Base-by-base conservation (phyloP, 768 basidiomycete genomes). In the Phylloporus scabripes region DNA sequence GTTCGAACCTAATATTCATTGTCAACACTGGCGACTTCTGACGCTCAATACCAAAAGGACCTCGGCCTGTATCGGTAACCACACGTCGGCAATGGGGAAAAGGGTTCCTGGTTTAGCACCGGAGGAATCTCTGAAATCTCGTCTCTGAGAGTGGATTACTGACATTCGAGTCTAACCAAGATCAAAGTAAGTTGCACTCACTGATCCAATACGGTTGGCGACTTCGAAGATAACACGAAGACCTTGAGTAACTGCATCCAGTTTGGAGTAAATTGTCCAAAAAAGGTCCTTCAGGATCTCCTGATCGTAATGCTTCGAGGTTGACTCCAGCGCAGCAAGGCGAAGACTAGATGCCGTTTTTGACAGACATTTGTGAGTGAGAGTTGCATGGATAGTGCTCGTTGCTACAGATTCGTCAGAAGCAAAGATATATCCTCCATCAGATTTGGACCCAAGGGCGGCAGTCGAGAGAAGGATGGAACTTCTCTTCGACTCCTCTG, bases 201-300 rank as follows among this genome's bases (percentile, higher is more conserved):
- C 94, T 53, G 87, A 87, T 56, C 89, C 89, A 45, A 99, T 93
- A 48, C 93, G 80, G 57, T 85, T 87, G 1, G 90, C 78, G 6
- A 98, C 87, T 65, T 99, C 96, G 53, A 85, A 92, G 3, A 93
- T 79, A 4, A 96, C 85, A 45, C 93, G 75, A 53, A 96, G 72
- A 9, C 94, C 91, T 64, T 99, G 94, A 12, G 87, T 77, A 17
- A 98, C 88, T 26, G 96, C 96, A 61, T 93, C 86, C 41, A 99
- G 61, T 67, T 99, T 98, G 14, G 92, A 96, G 64, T 92, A 99
- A 14, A 95, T 63, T 2, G 95, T 96, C 95, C 95, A 98, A 67
- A 98, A 98, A 31, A 99, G 75, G 65, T 98, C 96, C 51, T 74
- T 78, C 46, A 99, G 66, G 12, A 87, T 86, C 60, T 95, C 92